Percentiles rank a stretch among this genome's conserved stretches.
These are phyloP conservation scores for Populus hybrid DNA, from an alignment of 441 rosid genomes.

Conservation along the genomic window DNA sequence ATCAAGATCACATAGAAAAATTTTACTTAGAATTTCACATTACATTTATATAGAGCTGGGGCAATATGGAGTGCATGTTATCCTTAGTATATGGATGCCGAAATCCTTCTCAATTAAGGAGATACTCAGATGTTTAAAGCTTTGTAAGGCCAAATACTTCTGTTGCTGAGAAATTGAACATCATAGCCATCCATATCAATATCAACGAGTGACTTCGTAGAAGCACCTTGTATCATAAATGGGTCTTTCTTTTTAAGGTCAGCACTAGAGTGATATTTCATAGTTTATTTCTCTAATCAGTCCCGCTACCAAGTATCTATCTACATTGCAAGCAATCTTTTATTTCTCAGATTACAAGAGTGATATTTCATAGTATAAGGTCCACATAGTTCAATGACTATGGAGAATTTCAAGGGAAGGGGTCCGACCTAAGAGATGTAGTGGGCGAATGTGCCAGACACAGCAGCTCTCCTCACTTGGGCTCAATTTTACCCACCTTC, in stretches of 20 bases:
- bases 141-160: not conserved
- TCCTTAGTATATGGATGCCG: too few species aligned
- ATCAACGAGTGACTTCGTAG: not conserved
- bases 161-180: not conserved
- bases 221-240: not conserved
- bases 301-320: not conserved
- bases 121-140: not conserved
- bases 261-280: not conserved
- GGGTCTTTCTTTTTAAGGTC: not conserved
- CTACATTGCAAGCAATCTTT: not conserved
- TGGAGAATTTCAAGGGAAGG: slow-evolving; percentile 3
- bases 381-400: not conserved
- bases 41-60: not conserved
- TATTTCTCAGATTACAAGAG: not conserved
- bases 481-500: slow-evolving; percentile 27
- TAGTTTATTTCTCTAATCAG: slow-evolving; percentile 3
- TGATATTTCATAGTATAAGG: not conserved
- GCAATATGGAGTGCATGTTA: not conserved
- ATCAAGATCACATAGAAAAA: not conserved
- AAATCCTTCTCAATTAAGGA: too few species aligned
- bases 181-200: not conserved
- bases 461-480: slow-evolving; percentile 35
- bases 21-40: not conserved
- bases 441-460: slow-evolving; percentile 13
- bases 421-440: slow-evolving; percentile 26